Evolutionary conservation across 768 basidiomycete species (phyloP).

Genomic region (Boletus rex-veris): DNA sequence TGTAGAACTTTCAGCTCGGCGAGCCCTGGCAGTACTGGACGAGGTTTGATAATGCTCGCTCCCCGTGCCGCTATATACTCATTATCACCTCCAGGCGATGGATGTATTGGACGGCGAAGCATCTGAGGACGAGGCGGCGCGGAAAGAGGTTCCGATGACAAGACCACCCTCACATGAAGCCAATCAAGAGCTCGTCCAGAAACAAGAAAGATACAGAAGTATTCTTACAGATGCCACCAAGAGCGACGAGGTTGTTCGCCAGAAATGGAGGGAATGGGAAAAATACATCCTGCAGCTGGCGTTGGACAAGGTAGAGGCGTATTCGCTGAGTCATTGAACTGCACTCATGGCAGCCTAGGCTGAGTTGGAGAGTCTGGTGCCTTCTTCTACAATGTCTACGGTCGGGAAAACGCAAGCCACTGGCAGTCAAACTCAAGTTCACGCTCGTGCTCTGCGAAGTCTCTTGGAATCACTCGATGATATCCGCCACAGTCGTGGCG

Average conservation of each 20-base stretch:
- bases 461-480: slow-evolving; percentile 80
- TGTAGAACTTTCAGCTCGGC: slow-evolving; percentile 60
- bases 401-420: slow-evolving; percentile 34
- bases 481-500: slow-evolving; percentile 54
- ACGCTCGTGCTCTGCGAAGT: slow-evolving; percentile 67
- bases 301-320: slow-evolving; percentile 50
- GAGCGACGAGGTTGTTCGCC: slow-evolving; percentile 72
- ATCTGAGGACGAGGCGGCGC: slow-evolving; percentile 73
- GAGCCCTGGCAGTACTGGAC: slow-evolving; percentile 60
- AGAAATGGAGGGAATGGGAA: slow-evolving; percentile 91
- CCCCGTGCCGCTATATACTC: neutral
- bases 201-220: slow-evolving; percentile 66
- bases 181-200: slow-evolving; percentile 67
- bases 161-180: slow-evolving; percentile 75
- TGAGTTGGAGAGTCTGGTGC: slow-evolving; percentile 63
- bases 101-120: slow-evolving; percentile 90
- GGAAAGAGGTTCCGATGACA: slow-evolving; percentile 44
- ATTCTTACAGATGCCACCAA: slow-evolving; percentile 68
- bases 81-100: slow-evolving; percentile 54
- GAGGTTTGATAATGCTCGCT: slow-evolving; percentile 50
- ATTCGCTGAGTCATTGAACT: neutral
- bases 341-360: slow-evolving; percentile 39
- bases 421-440: slow-evolving; percentile 50
- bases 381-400: slow-evolving; percentile 53
- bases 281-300: slow-evolving; percentile 65